Conservation (phyloP, 768 basidiomycete genomes). For the Hydnum rufescens region DNA sequence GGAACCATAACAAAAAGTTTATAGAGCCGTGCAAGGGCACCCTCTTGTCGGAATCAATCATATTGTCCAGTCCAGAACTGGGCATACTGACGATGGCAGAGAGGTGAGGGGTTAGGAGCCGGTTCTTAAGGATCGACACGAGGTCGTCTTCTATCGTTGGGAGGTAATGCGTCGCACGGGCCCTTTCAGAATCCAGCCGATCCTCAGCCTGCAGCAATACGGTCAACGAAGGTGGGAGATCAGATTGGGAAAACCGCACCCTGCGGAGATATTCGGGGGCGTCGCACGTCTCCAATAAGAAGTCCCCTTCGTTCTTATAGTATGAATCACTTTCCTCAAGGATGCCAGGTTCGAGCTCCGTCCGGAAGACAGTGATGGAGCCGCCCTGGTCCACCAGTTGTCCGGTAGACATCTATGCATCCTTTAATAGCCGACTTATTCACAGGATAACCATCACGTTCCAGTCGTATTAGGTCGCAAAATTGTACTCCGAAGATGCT, state of each 20-base stretch:
- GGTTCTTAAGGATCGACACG: conserved; percentile 51
- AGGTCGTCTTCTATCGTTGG: conserved; percentile 52
- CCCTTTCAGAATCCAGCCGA: conserved; percentile 66
- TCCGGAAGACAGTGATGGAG: conserved; percentile 47
- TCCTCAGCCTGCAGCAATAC: conserved; percentile 39
- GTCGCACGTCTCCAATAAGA: conserved; percentile 51
- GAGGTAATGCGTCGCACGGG: conserved; percentile 71
- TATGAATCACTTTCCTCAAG: conserved; percentile 59
- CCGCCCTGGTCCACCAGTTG: conserved; percentile 33
- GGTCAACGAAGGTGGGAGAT: not conserved
- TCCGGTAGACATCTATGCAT: conserved; percentile 67
- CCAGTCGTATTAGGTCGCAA: conserved; percentile 73
- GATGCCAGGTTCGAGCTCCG: conserved; percentile 66
- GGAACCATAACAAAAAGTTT: conserved; percentile 50
- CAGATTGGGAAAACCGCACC: conserved; percentile 32
- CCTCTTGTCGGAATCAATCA: conserved; percentile 66
- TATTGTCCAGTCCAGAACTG: conserved; percentile 65
- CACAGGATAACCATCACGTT: conserved; percentile 79
- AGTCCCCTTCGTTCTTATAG: conserved; percentile 56
- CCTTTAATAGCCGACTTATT: conserved; percentile 81
- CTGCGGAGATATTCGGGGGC: conserved; percentile 62
- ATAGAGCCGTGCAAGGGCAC: conserved; percentile 64
- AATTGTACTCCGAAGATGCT: conserved; percentile 63
- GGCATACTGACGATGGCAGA: conserved; percentile 54
- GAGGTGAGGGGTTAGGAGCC: conserved; percentile 63